Percentiles rank a stretch among this genome's conserved stretches.
Evolutionary conservation across 2,329 filamentous ascomycete genomes (phyloP).

Genomic region (Fusarium mexicanum): DNA sequence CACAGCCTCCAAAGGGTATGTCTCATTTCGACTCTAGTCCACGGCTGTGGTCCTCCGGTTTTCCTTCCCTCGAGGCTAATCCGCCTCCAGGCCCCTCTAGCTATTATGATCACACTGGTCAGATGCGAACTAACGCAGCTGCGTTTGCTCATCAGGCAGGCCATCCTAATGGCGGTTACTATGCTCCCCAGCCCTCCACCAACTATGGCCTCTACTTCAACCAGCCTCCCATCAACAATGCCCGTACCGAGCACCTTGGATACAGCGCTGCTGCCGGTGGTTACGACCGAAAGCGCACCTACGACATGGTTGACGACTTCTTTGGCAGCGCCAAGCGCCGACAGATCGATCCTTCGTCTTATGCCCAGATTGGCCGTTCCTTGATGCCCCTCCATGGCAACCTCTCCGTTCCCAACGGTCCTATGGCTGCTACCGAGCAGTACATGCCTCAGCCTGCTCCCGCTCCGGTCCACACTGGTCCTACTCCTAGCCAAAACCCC

Average conservation of each 20-base stretch:
- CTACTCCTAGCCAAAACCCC: conserved; percentile 66
- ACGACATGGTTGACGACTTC: conserved; percentile 91
- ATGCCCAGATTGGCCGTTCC: conserved; percentile 89
- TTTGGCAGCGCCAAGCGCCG: conserved; percentile 93
- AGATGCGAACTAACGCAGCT: conserved; percentile 67
- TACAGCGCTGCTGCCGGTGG: conserved; percentile 64
- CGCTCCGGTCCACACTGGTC: conserved; percentile 63
- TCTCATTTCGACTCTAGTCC: conserved; percentile 36
- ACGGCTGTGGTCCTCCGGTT: conserved; percentile 23
- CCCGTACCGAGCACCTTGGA: conserved; percentile 70
- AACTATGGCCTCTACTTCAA: conserved; percentile 84
- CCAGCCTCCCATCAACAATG: conserved; percentile 64
- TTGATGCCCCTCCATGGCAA: conserved; percentile 82
- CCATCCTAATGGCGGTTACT: conserved; percentile 63
- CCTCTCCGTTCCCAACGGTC: conserved; percentile 68
- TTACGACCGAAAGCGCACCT: conserved; percentile 84
- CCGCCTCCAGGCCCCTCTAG: conserved; percentile 59
- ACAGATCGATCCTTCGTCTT: conserved; percentile 88
- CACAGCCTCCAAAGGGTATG: conserved; percentile 64
- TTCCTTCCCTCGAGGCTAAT: conserved; percentile 54
- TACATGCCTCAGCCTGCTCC: conserved; percentile 61
- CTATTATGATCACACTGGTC: conserved; percentile 73
- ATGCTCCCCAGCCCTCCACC: conserved; percentile 63
- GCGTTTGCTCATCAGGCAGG: conserved; percentile 67
- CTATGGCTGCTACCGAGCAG: conserved; percentile 58